phyloP scores from a whole-genome alignment of 83 land plant species.

The Thuja plicata region DNA sequence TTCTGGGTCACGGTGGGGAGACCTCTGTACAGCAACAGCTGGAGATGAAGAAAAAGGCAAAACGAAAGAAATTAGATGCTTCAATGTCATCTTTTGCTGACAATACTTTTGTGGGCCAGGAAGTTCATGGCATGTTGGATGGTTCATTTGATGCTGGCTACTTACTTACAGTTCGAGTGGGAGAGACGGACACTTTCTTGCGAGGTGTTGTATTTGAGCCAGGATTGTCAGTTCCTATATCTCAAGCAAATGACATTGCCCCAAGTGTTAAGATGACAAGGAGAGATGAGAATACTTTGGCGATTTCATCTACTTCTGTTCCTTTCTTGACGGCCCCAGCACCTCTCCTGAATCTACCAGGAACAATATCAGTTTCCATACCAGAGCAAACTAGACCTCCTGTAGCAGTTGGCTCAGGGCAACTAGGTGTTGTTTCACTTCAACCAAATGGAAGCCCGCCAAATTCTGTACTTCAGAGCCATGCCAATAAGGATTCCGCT shows the following conservation, averaged over 20 bases:
- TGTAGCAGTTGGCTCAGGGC: neutral
- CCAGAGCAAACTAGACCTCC: neutral
- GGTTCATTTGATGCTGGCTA: conserved; percentile 84
- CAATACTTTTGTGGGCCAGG: conserved; percentile 48
- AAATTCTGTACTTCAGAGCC: neutral
- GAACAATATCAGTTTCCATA: neutral
- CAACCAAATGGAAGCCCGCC: conserved; percentile 7
- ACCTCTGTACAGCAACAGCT: conserved; percentile 1
- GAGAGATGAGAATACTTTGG: conserved; percentile 30
- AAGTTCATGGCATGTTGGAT: conserved; percentile 67
- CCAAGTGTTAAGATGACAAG: conserved; percentile 40
- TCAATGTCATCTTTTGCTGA: neutral
- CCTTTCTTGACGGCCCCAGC: neutral
- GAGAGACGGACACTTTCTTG: conserved; percentile 36
- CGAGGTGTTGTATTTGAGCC: conserved; percentile 69
- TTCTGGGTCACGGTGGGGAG: neutral
- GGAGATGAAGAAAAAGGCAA: conserved; percentile 12
- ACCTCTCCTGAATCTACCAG: conserved; percentile 3
- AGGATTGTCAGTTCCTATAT: conserved; percentile 37
- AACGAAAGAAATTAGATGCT: conserved; percentile 12
- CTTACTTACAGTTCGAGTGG: conserved; percentile 57
- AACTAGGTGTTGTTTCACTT: neutral
- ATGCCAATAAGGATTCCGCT: neutral
- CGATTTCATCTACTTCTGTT: conserved; percentile 1
- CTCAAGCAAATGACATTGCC: conserved; percentile 64